A percentile compares a stretch with the other conserved stretches of the same genome.
Conservation (phyloP, 1,284 basidiomycete species). For the Fomitopsis betulina region DNA sequence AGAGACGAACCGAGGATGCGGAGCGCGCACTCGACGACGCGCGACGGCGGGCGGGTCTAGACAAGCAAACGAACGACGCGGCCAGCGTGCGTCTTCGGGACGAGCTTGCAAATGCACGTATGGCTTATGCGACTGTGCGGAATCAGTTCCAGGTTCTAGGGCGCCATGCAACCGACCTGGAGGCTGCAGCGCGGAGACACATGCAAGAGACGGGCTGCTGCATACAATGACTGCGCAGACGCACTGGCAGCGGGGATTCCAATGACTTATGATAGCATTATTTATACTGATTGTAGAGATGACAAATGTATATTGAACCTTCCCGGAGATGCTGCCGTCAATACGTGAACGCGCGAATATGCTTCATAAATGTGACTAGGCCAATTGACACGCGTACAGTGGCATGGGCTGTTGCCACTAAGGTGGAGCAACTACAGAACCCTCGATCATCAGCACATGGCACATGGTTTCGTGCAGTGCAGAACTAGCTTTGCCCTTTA, state of each 20-base stretch:
- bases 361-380: too few species aligned
- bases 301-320: too few species aligned
- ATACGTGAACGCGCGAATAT: too few species aligned
- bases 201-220: constrained; percentile 3
- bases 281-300: neutral
- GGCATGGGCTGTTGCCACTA: too few species aligned
- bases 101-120: constrained; percentile 1
- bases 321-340: too few species aligned
- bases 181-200: constrained; percentile 2
- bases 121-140: constrained; percentile 1
- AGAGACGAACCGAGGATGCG: neutral
- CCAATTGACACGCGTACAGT: too few species aligned
- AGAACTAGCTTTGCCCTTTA: too few species aligned
- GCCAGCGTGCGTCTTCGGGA: neutral
- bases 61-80: neutral
- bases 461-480: too few species aligned
- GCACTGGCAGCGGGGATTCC: neutral
- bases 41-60: neutral
- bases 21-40: neutral
- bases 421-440: too few species aligned
- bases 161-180: constrained; percentile 2
- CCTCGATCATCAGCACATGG: too few species aligned
- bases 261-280: neutral
- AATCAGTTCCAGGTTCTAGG: neutral
- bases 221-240: constrained; percentile 1